phyloP scores from a whole-genome alignment of 352 stramenopile species.

The Thalassiosira mediterranea region DNA sequence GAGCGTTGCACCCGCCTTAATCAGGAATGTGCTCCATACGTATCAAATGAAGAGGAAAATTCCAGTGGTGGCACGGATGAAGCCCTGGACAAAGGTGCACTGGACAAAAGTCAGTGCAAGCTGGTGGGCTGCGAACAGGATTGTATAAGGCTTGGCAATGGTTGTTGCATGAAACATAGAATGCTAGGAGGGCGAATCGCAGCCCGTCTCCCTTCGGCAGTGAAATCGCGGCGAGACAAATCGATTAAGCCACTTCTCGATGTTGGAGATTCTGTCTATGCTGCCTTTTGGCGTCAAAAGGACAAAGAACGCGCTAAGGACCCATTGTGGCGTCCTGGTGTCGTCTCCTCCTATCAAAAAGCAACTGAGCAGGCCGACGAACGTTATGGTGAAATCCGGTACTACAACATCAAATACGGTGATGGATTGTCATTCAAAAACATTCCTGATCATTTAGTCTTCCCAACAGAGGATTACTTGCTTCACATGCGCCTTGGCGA shows the following conservation, averaged over 20 bases:
- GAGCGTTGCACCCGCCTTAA: too few relatives aligned
- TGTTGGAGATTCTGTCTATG: constrained; percentile 3
- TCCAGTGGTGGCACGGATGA: too few relatives aligned
- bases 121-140: too few relatives aligned
- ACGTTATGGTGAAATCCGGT: constrained; percentile 13
- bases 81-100: too few relatives aligned
- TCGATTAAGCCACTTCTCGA: constrained; percentile 17
- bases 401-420: constrained; percentile 30
- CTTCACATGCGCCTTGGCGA: background rate
- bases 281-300: constrained; percentile 13
- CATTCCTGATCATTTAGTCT: constrained; percentile 29
- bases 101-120: too few relatives aligned
- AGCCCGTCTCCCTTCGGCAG: too few relatives aligned
- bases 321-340: constrained; percentile 23
- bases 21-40: too few relatives aligned
- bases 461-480: constrained; percentile 20
- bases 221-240: too few relatives aligned
- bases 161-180: too few relatives aligned
- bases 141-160: too few relatives aligned
- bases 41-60: too few relatives aligned
- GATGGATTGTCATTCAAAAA: constrained; percentile 17
- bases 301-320: background rate
- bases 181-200: too few relatives aligned
- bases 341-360: constrained; percentile 9
- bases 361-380: background rate